Evolutionary conservation across 192 early-diverging fungal species (phyloP).

Genomic region (Glomus cerebriforme): DNA sequence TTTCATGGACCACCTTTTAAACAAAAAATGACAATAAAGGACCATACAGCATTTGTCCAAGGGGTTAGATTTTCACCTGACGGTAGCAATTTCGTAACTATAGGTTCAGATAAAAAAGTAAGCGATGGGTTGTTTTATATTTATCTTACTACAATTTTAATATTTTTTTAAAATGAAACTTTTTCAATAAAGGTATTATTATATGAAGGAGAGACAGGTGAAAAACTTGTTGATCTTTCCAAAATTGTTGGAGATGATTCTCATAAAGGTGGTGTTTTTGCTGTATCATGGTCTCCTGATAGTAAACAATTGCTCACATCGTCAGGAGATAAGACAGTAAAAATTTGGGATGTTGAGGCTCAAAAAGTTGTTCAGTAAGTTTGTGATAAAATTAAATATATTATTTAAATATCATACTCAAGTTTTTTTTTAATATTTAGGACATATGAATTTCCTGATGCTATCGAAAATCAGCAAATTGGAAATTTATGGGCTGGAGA

Average conservation of each 20-base stretch:
- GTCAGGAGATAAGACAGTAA: slow-evolving; percentile 83
- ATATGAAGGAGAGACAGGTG: slow-evolving; percentile 92
- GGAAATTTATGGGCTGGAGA: slow-evolving; percentile 88
- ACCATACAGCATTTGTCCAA: slow-evolving; percentile 91
- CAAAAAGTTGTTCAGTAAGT: slow-evolving; percentile 66
- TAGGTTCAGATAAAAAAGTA: slow-evolving; percentile 84
- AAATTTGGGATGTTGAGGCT: slow-evolving; percentile 86
- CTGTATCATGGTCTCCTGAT: slow-evolving; percentile 88
- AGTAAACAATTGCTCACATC: slow-evolving; percentile 73
- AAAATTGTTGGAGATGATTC: slow-evolving; percentile 45
- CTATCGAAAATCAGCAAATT: slow-evolving; percentile 84
- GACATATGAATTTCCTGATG: slow-evolving; percentile 54
- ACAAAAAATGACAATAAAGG: slow-evolving; percentile 66
- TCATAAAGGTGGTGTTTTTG: slow-evolving; percentile 84
- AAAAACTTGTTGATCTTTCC: slow-evolving; percentile 58
- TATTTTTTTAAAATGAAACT: not conserved
- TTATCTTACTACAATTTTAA: not conserved
- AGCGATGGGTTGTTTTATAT: not conserved
- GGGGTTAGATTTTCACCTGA: slow-evolving; percentile 82
- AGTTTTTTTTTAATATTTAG: slow-evolving; percentile 27
- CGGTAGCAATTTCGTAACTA: slow-evolving; percentile 81
- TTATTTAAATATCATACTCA: not conserved
- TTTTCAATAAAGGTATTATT: slow-evolving; percentile 67
- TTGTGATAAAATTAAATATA: not conserved
- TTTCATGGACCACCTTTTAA: slow-evolving; percentile 93